Conservation (phyloP, 139 green algal genomes). For the Chara braunii region DNA sequence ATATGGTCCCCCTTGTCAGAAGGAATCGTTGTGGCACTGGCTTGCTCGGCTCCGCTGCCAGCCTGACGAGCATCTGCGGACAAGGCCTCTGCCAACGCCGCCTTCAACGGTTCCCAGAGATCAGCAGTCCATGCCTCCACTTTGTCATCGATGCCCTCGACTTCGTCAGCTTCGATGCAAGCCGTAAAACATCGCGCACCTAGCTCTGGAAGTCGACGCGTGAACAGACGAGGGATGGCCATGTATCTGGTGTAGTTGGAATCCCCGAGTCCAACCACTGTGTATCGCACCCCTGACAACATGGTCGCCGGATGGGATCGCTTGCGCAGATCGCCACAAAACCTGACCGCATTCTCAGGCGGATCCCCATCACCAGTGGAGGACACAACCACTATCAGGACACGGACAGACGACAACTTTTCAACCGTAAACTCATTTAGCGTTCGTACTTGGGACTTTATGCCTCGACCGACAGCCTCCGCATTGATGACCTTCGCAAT, state of each 20-base stretch:
- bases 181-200: slow-evolving; percentile 69
- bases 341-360: slow-evolving; percentile 79
- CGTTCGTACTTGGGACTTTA: slow-evolving; percentile 16
- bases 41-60: too few species aligned
- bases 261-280: slow-evolving; percentile 82
- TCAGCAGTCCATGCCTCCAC: slow-evolving; percentile 73
- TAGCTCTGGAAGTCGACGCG: slow-evolving; percentile 59
- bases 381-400: slow-evolving; percentile 56
- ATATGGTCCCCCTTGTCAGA: too few species aligned
- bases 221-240: slow-evolving; percentile 62
- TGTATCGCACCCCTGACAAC: slow-evolving; percentile 63
- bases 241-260: slow-evolving; percentile 96
- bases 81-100: slow-evolving; percentile 6
- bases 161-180: slow-evolving; percentile 78
- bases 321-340: slow-evolving; percentile 52
- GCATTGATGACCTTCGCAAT: slow-evolving; percentile 79
- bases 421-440: slow-evolving; percentile 28
- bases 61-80: too few species aligned
- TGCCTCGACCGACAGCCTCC: slow-evolving; percentile 45
- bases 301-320: slow-evolving; percentile 11
- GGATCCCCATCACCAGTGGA: slow-evolving; percentile 85
- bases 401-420: slow-evolving; percentile 2
- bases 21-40: too few species aligned
- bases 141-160: slow-evolving; percentile 64
- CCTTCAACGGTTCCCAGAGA: slow-evolving; percentile 59